phyloP scores from a whole-genome alignment of 169 alveolate species.

The Plasmodium chabaudi region DNA sequence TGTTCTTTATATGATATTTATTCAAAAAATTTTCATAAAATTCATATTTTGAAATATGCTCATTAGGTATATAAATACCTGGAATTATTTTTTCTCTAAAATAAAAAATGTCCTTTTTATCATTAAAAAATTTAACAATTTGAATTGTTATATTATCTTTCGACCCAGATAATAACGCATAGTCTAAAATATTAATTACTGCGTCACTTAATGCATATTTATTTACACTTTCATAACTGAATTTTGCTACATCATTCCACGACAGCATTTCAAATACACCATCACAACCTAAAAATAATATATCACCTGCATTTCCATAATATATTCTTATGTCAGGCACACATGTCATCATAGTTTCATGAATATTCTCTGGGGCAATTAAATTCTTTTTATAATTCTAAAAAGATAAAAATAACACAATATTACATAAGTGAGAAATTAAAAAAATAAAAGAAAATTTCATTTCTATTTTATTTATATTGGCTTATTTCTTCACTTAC shows the following conservation, averaged over 20 bases:
- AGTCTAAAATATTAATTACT: slow-evolving; percentile 57
- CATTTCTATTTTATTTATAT: neutral
- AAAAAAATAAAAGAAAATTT: slow-evolving; percentile 2
- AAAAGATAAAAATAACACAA: neutral
- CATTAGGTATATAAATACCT: slow-evolving; percentile 56
- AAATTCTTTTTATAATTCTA: slow-evolving; percentile 48
- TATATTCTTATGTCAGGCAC: slow-evolving; percentile 66
- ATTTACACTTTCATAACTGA: slow-evolving; percentile 55
- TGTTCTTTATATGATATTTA: slow-evolving; percentile 70
- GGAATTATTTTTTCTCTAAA: slow-evolving; percentile 66
- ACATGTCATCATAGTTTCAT: slow-evolving; percentile 69
- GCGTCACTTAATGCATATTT: slow-evolving; percentile 67
- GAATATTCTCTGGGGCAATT: slow-evolving; percentile 33
- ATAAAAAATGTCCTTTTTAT: slow-evolving; percentile 22
- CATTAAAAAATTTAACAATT: slow-evolving; percentile 69
- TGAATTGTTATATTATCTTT: slow-evolving; percentile 69
- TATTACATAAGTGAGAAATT: neutral
- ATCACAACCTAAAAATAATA: slow-evolving; percentile 69
- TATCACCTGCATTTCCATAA: slow-evolving; percentile 61
- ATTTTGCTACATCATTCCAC: slow-evolving; percentile 74
- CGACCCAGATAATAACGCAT: slow-evolving; percentile 68
- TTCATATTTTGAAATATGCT: slow-evolving; percentile 51
- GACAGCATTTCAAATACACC: slow-evolving; percentile 71
- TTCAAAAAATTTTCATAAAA: slow-evolving; percentile 59
- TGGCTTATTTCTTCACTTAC: slow-evolving; percentile 7